phyloP scores from a whole-genome alignment of 495 filamentous ascomycete species.

The Tuber aestivum region DNA sequence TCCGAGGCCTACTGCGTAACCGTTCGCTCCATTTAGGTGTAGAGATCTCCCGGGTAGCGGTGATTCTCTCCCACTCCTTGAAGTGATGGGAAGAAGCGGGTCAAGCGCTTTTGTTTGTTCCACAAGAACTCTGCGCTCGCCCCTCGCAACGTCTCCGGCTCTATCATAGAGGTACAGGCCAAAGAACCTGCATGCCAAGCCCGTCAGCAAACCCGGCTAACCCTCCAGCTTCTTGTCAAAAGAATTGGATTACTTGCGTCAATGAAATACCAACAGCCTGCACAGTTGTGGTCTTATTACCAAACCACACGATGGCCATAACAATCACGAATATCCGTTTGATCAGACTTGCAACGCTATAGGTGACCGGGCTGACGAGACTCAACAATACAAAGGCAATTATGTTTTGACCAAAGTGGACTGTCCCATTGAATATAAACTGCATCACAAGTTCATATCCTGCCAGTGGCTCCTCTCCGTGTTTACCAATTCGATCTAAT shows the following conservation, averaged over 20 bases:
- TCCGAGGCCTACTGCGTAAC: conserved; percentile 52
- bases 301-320: conserved; percentile 94
- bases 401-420: conserved; percentile 95
- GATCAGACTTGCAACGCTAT: conserved; percentile 88
- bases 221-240: background rate
- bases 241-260: conserved; percentile 48
- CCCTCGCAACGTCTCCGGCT: conserved; percentile 74
- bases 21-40: conserved; percentile 54
- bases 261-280: conserved; percentile 80
- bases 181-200: conserved; percentile 51
- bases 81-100: conserved; percentile 65
- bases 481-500: conserved; percentile 57
- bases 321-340: conserved; percentile 97
- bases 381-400: conserved; percentile 86
- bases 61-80: conserved; percentile 21
- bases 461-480: conserved; percentile 52
- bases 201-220: conserved; percentile 8
- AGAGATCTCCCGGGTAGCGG: conserved; percentile 42
- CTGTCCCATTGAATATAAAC: conserved; percentile 93
- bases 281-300: conserved; percentile 70
- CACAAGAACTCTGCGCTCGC: conserved; percentile 61
- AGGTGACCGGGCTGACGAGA: conserved; percentile 90
- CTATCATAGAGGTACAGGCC: conserved; percentile 96
- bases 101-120: conserved; percentile 55
- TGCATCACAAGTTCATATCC: conserved; percentile 58